Conservation (phyloP, 345 rosid genomes). For the Sonneratia alba region DNA sequence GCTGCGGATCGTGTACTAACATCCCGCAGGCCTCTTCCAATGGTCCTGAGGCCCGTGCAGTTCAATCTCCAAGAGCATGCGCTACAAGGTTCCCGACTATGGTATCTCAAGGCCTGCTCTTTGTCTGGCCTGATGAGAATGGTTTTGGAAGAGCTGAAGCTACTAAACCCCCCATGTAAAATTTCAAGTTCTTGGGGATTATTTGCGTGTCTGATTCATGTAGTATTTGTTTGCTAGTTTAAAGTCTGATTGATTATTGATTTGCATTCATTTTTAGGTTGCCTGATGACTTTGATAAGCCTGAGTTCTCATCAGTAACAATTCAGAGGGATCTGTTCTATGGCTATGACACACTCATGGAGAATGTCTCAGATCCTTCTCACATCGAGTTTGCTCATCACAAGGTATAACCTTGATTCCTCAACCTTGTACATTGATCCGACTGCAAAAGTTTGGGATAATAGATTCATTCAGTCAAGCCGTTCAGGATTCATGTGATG, state of each 20-base stretch:
- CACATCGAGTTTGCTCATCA: constrained; percentile 97
- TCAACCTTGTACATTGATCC: background rate
- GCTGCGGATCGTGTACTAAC: constrained; percentile 78
- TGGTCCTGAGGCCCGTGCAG: constrained; percentile 95
- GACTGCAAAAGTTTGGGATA: background rate
- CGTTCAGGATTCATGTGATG: background rate
- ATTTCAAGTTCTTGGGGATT: constrained; percentile 1
- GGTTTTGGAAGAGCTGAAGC: constrained; percentile 82
- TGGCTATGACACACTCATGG: constrained; percentile 95
- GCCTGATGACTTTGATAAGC: constrained; percentile 79
- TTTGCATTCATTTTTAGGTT: constrained; percentile 36
- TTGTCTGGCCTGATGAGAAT: constrained; percentile 95
- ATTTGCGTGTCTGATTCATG: background rate
- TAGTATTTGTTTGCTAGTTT: background rate
- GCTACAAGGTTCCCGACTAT: constrained; percentile 67
- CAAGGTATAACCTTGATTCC: constrained; percentile 35
- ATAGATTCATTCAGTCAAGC: background rate
- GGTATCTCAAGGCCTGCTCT: constrained; percentile 94
- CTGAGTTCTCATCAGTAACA: constrained; percentile 77
- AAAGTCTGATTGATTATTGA: background rate
- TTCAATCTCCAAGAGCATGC: constrained; percentile 71
- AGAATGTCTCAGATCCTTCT: constrained; percentile 97
- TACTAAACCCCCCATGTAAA: constrained; percentile 58
- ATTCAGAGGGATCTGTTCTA: constrained; percentile 89
- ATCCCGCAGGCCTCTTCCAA: constrained; percentile 83